A percentile compares a stretch with the other conserved stretches of the same genome.
These are phyloP conservation scores for Monosporascus ibericus DNA, from an alignment of 2,329 filamentous ascomycete species.

Conservation along the genomic window DNA sequence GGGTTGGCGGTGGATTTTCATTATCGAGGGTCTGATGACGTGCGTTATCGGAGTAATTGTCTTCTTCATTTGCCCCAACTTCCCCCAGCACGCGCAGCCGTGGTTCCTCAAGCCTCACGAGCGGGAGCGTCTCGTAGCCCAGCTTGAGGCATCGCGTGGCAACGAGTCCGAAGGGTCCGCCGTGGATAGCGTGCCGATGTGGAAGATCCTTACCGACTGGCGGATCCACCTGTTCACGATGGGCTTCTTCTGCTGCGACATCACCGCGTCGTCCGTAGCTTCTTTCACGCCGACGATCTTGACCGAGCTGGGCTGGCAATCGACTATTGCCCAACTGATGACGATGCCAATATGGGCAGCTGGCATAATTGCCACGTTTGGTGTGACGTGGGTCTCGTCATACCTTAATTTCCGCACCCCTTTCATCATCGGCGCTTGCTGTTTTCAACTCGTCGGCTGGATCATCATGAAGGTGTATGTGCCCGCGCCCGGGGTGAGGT, in stretches of 20 bases:
- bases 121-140: slow-evolving; percentile 14
- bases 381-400: slow-evolving; percentile 16
- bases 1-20: slow-evolving; percentile 42
- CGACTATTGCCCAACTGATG: slow-evolving; percentile 21
- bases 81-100: slow-evolving; percentile 19
- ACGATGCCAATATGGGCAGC: slow-evolving; percentile 23
- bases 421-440: slow-evolving; percentile 18
- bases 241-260: slow-evolving; percentile 25
- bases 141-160: slow-evolving; percentile 19
- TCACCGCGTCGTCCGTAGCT: slow-evolving; percentile 21
- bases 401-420: slow-evolving; percentile 16
- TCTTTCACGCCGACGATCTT: slow-evolving; percentile 21
- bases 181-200: slow-evolving; percentile 16
- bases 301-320: slow-evolving; percentile 18
- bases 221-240: slow-evolving; percentile 23
- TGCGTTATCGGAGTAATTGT: slow-evolving; percentile 12
- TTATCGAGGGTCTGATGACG: slow-evolving; percentile 26
- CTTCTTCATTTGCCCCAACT: slow-evolving; percentile 19
- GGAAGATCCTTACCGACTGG: slow-evolving; percentile 22
- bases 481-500: slow-evolving; percentile 16
- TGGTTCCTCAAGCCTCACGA: slow-evolving; percentile 21
- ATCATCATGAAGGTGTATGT: slow-evolving; percentile 21
- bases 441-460: slow-evolving; percentile 22
- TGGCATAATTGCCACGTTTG: slow-evolving; percentile 19
- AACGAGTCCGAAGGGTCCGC: slow-evolving; percentile 16